Evolutionary conservation across 2,329 filamentous ascomycete genomes (phyloP).

Genomic region (Paraphaeosphaeria sporulosa): DNA sequence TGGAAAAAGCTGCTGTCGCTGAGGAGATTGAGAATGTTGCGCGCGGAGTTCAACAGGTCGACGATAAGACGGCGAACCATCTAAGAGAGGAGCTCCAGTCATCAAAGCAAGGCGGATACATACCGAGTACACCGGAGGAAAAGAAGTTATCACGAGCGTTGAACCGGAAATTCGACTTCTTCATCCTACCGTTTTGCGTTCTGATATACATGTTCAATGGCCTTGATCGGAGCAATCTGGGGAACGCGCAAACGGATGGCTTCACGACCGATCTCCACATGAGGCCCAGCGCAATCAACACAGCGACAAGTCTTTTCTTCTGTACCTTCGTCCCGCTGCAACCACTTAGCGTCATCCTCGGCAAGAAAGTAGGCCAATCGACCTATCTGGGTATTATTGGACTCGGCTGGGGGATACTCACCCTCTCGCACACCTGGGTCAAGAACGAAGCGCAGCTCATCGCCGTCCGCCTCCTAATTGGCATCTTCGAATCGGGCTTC

Average conservation of each 20-base stretch:
- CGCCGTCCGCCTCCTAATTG: constrained; percentile 39
- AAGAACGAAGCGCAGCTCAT: constrained; percentile 27
- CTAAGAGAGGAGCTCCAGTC: constrained; percentile 12
- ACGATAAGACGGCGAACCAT: constrained; percentile 13
- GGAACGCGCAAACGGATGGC: constrained; percentile 37
- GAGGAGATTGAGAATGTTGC: constrained; percentile 9
- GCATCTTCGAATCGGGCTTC: constrained; percentile 62
- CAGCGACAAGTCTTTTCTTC: constrained; percentile 36
- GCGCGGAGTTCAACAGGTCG: background rate
- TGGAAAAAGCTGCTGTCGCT: constrained; percentile 1
- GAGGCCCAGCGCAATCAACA: constrained; percentile 32
- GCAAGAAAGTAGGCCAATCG: constrained; percentile 27
- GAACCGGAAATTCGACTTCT: constrained; percentile 32
- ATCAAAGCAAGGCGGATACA: constrained; percentile 18
- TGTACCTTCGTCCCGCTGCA: constrained; percentile 34
- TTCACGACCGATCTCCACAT: constrained; percentile 34
- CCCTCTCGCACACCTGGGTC: constrained; percentile 33
- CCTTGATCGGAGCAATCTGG: constrained; percentile 33
- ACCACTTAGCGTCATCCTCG: constrained; percentile 28
- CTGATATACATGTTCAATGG: constrained; percentile 35
- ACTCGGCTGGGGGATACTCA: constrained; percentile 34
- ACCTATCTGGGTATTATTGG: constrained; percentile 19
- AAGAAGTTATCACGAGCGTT: constrained; percentile 15
- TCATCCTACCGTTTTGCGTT: constrained; percentile 29
- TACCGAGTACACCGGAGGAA: constrained; percentile 11